Percentiles rank a stretch among this genome's conserved stretches.
phyloP scores from a whole-genome alignment of 352 stramenopile species.

The Pythium biforme region DNA sequence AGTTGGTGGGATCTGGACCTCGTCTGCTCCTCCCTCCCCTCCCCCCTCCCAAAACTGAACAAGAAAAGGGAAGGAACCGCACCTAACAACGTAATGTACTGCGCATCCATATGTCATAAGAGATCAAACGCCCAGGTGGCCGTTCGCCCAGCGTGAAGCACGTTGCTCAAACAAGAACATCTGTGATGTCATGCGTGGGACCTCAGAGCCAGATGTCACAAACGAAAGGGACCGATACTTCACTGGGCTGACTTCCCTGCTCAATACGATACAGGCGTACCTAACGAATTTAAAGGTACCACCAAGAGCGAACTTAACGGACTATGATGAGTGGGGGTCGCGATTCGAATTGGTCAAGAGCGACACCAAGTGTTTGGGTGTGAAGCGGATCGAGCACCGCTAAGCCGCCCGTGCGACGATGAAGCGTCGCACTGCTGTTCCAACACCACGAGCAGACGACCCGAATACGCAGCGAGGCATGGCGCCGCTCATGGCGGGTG shows the following conservation, averaged over 20 bases:
- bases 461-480: neutral
- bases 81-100: conserved; percentile 18
- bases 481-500: neutral
- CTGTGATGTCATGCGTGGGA: neutral
- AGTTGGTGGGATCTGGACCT: conserved; percentile 20
- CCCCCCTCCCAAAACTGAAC: conserved; percentile 1
- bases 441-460: conserved; percentile 6
- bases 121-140: neutral
- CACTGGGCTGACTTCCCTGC: conserved; percentile 13
- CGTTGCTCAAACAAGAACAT: no score
- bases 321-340: conserved; percentile 2
- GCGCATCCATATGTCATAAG: neutral
- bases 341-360: neutral
- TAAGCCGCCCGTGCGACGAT: neutral
- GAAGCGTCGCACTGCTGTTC: conserved; percentile 10
- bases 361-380: neutral
- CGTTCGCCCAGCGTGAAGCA: no score
- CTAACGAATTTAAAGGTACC: conserved; percentile 3
- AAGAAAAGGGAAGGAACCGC: conserved; percentile 15
- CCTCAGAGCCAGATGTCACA: conserved; percentile 11
- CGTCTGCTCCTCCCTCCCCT: neutral
- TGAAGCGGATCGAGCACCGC: no score
- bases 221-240: neutral
- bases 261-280: neutral
- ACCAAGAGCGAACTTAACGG: neutral